Evolutionary conservation across 2,329 filamentous ascomycete genomes (phyloP), one percentile per base, ranked within the genome.

Genomic region (Pezizomycotina sp.): DNA sequence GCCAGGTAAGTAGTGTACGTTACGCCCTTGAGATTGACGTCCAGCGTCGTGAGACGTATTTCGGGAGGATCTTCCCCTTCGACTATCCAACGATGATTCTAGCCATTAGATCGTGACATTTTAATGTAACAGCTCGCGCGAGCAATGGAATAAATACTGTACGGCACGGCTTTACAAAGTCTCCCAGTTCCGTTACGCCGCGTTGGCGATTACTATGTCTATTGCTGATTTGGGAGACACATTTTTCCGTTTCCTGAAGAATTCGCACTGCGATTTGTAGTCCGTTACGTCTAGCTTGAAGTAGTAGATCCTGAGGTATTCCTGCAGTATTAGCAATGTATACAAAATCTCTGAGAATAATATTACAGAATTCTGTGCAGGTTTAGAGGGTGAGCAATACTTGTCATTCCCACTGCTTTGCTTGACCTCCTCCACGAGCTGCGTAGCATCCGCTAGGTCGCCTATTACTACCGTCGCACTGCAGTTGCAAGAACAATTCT

Each of bases 1-100:
- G 70, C 73, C 25, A 79, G 63, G 48, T 77, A 69, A 1, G 64
- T 62, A 1, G 74, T 77, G 56, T 75, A 78, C 39, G 72, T 56
- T 24, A 73, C 67, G 8, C 73, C 75, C 0, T 60, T 68, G 43
- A 74, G 55, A 53, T 79, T 77, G 32, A 77, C 68, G 40, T 72
- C 64, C 23, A 76, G 50, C 28, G 67, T 66, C 10, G 56, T 59
- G 27, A 72, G 61, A 38, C 59, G 56, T 1, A 71, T 71, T 37
- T 60, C 52, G 1, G 58, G 58, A 3, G 64, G 64, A 34, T 60
- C 58, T 5, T 64, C 59, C 12, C 53, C 53, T 38, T 61, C 57
- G 24, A 64, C 29, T 31, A 15, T 9, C 16, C 5, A 31, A 8
- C 14, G 16, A n/a, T 3, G 4, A 4, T 34, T 16, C 34, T n/a